phyloP scores from a whole-genome alignment of 805 yeast species.

The Myxozyma neglecta region DNA sequence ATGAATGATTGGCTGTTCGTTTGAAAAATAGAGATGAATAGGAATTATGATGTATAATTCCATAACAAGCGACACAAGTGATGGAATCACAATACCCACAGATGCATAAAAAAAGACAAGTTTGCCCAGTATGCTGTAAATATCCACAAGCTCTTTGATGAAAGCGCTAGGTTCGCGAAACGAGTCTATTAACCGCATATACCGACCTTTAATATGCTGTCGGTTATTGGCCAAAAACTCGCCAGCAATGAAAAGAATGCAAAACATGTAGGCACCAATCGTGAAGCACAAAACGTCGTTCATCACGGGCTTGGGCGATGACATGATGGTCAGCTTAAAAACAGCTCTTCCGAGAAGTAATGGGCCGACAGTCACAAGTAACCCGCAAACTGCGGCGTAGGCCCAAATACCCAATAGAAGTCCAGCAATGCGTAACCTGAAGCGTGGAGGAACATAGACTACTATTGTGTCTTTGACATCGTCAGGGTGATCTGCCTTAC shows the following conservation, averaged over 20 bases:
- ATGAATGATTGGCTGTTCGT: conserved; percentile 25
- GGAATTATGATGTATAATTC: conserved; percentile 29
- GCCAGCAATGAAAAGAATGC: conserved; percentile 7
- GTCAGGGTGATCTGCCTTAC: conserved; percentile 44
- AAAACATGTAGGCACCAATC: conserved; percentile 32
- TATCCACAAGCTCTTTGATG: conserved; percentile 12
- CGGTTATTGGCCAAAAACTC: conserved; percentile 5
- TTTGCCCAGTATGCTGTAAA: neutral
- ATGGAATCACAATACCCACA: conserved; percentile 24
- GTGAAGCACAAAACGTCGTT: conserved; percentile 34
- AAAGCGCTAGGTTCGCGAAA: neutral
- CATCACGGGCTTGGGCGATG: conserved; percentile 11
- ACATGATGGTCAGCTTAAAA: conserved; percentile 1
- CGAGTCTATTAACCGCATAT: neutral
- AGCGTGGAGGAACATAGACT: conserved; percentile 84
- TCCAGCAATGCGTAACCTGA: conserved; percentile 57
- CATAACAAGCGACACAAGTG: conserved; percentile 20
- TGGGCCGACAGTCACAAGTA: conserved; percentile 35
- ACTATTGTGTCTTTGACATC: conserved; percentile 51
- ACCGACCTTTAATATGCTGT: neutral
- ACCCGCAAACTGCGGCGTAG: conserved; percentile 38
- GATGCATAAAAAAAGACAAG: neutral
- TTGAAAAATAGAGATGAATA: conserved; percentile 14
- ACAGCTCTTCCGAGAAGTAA: conserved; percentile 36
- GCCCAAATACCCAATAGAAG: conserved; percentile 52